Evolutionary conservation across 1,284 basidiomycete genomes (phyloP), one percentile per base, ranked within the genome.

Genomic region (Paramarasmius palmivorus): DNA sequence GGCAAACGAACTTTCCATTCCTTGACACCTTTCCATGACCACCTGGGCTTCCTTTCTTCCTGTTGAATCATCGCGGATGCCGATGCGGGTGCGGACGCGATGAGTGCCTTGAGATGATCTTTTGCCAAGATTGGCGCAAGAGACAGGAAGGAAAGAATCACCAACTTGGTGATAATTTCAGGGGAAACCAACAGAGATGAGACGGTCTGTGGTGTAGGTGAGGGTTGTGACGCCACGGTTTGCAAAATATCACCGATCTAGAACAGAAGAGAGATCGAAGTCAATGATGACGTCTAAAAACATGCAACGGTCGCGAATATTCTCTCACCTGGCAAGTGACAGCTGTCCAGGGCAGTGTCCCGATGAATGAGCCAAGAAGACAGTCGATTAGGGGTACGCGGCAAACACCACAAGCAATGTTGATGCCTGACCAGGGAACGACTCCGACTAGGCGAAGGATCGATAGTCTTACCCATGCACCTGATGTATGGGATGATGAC

Each of bases 361-460:
- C 92, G 61, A 93, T 92, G 78, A 90, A 94, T 55, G 85, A 78
- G 38, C 90, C 90, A 23, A 92, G 74, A 63, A 87, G 78, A 69
- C 92, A 94, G 64, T 93, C 88, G 52, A 73, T 65, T 46, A 90
- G 65, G 5, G 83, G 74, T 22, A 96, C 92, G 32, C 90, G 88
- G 61, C 91, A 92, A 15, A 95, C 91, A 45, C 93, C 93, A 68
- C 90, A 94, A 29, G 93, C 93, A 55, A 96, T 90, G 67, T 96
- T 96, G 75, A 96, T 93, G 52, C 92, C 93, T 50, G 90, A 92
- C 93, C 93, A 96, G 4, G 93, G 93, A 8, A 96, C 92, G 50
- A 96, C 84, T 23, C 93, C 93, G 65, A 95, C 83, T 50, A 95
- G 84, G 41, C 93, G 84, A 61, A 96, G 82, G 56, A 95, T 81